Base-by-base conservation (phyloP, 768 basidiomycete genomes). In the Clitopilus hobsonii region DNA sequence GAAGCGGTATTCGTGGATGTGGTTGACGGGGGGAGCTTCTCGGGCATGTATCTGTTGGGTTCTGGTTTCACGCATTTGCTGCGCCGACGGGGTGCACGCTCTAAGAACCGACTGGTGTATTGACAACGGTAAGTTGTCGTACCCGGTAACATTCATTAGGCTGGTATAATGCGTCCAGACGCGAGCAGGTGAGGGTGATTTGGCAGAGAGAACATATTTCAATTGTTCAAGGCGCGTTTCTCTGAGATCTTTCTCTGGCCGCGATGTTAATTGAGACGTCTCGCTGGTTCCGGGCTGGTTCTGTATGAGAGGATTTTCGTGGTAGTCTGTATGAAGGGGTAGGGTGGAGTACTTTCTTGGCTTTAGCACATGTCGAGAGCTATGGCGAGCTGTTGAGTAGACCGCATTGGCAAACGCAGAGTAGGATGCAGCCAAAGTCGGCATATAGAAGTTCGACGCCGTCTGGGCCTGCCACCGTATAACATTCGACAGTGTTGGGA, bases 101-200 rank as follows among this genome's bases (percentile, higher is more conserved):
- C 87, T 81, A 20, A 92, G 79, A 54, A 89, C 88, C 36, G 74
- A 70, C 61, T 84, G 86, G 69, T 91, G 89, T 18, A 86, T 58
- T 58, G 85, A 76, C 23, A 88, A 67, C 11, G 89, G 86, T 36
- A 91, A 70, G 13, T 65, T 65, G 26, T 78, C 70, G 58, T 73
- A 69, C 28, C 77, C 83, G 38, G 79, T 63, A 54, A 72, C 65
- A 57, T 74, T 73, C 52, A 86, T 67, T 50, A 87, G 71, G 56
- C 81, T 82, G 52, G 74, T 69, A 68, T 92, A 92, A 61, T 73
- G 70, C 25, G 73, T 67, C 89, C 89, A 91, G 20, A 88, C 75
- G n/a, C 74, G 71, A 13, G 79, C 73, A 2, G 32, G 4, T 36
- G 81, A 77, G 60, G 74, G 74, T 8, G 66, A 66, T 29, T 66